Evolutionary conservation across 352 stramenopile species (phyloP).

Genomic region (Phytophthora fragariaefolia): DNA sequence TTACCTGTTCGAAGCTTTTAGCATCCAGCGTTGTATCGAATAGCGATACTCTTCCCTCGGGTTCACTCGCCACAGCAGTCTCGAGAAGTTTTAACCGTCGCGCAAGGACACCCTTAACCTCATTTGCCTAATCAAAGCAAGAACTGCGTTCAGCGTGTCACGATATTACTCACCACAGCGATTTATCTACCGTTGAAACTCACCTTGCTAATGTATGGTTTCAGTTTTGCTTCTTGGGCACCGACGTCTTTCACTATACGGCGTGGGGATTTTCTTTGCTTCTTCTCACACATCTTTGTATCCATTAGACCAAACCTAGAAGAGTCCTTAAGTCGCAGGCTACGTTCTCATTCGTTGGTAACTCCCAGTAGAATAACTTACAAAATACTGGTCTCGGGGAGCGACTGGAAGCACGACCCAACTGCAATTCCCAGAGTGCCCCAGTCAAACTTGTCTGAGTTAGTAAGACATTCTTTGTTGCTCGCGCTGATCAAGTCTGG

Average conservation of each 20-base stretch:
- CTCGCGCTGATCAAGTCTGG: constrained; percentile 9
- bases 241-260: not conserved
- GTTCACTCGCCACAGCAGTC: not conserved
- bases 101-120: constrained; percentile 4
- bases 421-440: not conserved
- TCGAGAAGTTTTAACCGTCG: constrained; percentile 11
- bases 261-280: constrained; percentile 5
- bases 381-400: constrained; percentile 15
- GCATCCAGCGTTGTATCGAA: constrained; percentile 17
- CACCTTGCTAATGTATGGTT: constrained; percentile 10
- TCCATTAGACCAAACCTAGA: constrained; percentile 15
- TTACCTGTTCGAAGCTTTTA: constrained; percentile 22
- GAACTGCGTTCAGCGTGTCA: not conserved
- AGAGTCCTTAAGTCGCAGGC: no score
- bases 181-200: not conserved
- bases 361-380: no score
- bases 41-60: constrained; percentile 10
- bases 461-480: not conserved
- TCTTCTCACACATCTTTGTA: not conserved
- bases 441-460: constrained; percentile 13
- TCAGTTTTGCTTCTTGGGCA: constrained; percentile 1
- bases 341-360: no score
- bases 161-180: not conserved
- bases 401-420: constrained; percentile 9
- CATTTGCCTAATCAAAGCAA: constrained; percentile 10